Evolutionary conservation across 805 yeast species (phyloP).

Genomic region (Torulaspora delbrueckii): DNA sequence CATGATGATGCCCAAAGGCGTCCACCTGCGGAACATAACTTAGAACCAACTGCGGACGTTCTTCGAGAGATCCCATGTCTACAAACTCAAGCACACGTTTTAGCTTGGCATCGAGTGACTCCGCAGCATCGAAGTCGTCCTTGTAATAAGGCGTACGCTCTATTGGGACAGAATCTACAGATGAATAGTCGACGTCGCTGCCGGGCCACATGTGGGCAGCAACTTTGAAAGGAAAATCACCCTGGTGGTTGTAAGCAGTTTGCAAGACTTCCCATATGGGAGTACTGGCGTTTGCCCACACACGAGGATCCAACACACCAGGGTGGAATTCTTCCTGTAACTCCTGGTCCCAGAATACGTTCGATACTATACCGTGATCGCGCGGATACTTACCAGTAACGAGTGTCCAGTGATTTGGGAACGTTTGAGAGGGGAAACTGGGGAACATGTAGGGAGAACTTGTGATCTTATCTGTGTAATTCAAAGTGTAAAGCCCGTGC

Average conservation of each 20-base stretch:
- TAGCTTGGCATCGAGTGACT: conserved; percentile 47
- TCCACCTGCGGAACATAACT: conserved; percentile 80
- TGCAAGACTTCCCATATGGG: conserved; percentile 81
- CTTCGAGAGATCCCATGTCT: conserved; percentile 43
- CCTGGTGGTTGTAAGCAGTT: conserved; percentile 40
- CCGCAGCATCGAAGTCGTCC: conserved; percentile 63
- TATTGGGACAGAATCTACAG: conserved; percentile 30
- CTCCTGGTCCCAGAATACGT: conserved; percentile 45
- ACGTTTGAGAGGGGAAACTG: conserved; percentile 82
- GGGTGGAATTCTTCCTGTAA: conserved; percentile 49
- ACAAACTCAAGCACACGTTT: conserved; percentile 62
- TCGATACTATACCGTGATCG: conserved; percentile 75
- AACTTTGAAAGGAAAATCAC: conserved; percentile 13
- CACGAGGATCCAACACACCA: conserved; percentile 47
- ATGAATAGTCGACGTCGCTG: conserved; percentile 54
- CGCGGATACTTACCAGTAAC: conserved; percentile 82
- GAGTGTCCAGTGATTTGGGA: conserved; percentile 89
- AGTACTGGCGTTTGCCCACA: conserved; percentile 80
- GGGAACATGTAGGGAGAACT: conserved; percentile 76
- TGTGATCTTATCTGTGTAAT: conserved; percentile 38
- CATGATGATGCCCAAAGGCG: conserved; percentile 67
- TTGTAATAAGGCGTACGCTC: conserved; percentile 47
- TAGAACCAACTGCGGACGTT: conserved; percentile 71
- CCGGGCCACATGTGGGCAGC: conserved; percentile 96
- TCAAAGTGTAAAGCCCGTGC: conserved; percentile 49